Percentiles rank a stretch among this genome's conserved stretches.
phyloP scores from a whole-genome alignment of 2,329 filamentous ascomycete species.

The Ilyonectria destructans region DNA sequence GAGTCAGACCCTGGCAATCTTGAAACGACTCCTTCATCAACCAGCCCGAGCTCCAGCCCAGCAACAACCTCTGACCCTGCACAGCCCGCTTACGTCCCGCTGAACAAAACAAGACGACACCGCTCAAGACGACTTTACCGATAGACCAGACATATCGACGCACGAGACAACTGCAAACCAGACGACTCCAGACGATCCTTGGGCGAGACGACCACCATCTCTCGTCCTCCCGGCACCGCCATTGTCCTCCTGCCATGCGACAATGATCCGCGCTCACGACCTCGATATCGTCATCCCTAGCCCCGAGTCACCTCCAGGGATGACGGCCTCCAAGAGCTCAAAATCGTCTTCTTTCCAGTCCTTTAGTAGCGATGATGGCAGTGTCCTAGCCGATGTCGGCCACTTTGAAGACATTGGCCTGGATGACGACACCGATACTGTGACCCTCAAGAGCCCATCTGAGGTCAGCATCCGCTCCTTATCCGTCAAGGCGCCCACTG shows the following conservation, averaged over 20 bases:
- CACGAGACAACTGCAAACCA: slow-evolving; percentile 17
- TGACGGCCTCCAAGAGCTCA: slow-evolving; percentile 88
- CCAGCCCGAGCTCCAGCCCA: slow-evolving; percentile 44
- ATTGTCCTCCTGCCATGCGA: slow-evolving; percentile 50
- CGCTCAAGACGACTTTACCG: slow-evolving; percentile 27
- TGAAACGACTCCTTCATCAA: slow-evolving; percentile 47
- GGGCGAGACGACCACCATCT: slow-evolving; percentile 37
- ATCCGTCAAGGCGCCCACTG: slow-evolving; percentile 48
- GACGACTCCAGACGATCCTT: slow-evolving; percentile 21
- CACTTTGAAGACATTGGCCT: slow-evolving; percentile 97
- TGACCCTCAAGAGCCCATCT: slow-evolving; percentile 67
- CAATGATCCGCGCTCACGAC: slow-evolving; percentile 55
- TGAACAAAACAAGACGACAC: slow-evolving; percentile 44
- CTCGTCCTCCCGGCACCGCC: slow-evolving; percentile 32
- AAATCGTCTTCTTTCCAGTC: slow-evolving; percentile 93
- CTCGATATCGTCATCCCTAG: slow-evolving; percentile 51
- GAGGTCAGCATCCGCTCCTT: slow-evolving; percentile 59
- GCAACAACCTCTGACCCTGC: slow-evolving; percentile 40
- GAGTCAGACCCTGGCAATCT: slow-evolving; percentile 46
- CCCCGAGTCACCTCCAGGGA: slow-evolving; percentile 67
- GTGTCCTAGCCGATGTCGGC: slow-evolving; percentile 79
- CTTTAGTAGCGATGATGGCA: slow-evolving; percentile 81
- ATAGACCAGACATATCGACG: slow-evolving; percentile 6
- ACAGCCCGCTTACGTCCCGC: slow-evolving; percentile 31
- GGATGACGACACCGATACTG: slow-evolving; percentile 73